Base-by-base conservation (phyloP, 139 green algal genomes). In the Mesotaenium endlicherianum region DNA sequence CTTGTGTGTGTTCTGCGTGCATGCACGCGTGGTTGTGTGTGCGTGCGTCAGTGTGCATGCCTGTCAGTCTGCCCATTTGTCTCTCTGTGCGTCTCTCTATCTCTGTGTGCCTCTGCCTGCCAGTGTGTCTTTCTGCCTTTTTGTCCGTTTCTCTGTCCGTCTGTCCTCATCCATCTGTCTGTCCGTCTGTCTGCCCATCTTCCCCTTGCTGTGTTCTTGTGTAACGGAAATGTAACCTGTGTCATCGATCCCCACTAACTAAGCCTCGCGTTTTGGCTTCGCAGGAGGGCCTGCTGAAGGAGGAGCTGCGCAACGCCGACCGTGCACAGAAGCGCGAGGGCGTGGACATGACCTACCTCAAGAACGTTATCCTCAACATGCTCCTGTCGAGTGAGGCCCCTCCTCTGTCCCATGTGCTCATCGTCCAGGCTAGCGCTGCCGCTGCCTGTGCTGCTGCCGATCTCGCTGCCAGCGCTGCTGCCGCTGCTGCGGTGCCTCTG, bases 301-400 rank as follows among this genome's bases (percentile, higher is more conserved):
- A 89, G 39, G 81, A 84, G 20, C 31, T 88, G 42, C 49, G 81
- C 17, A 83, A 85, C 45, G 14, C 76, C 70, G 85, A 90, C 17
- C 68, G 85, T 4, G n/a, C 38, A 14, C 36, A 83, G 49, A 81
- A 89, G 57, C 78, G 86, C 39, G 74, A 89, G 77, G 55, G 59
- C 20, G 83, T 89, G 75, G 86, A 90, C 83, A 87, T 90, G 60
- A 89, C 86, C 5, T 90, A 90, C n/a, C 82, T 90, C 26, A 90
- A 90, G 83, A 90, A 90, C 44, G 83, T 90, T 2, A 88, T 90
- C 3, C 68, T 90, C 6, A 89, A 90, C 31, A 45, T 90, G 67
- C 74, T 90, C 3, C n/a, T n/a, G n/a, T n/a, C n/a, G n/a, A n/a
- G n/a, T n/a, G n/a, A n/a, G n/a, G n/a, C n/a, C n/a, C n/a, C n/a